A percentile compares a stretch with the other conserved stretches of the same genome.
These are phyloP conservation scores for Pseudevernia furfuracea DNA, from an alignment of 495 filamentous ascomycete species.

Conservation along the genomic window DNA sequence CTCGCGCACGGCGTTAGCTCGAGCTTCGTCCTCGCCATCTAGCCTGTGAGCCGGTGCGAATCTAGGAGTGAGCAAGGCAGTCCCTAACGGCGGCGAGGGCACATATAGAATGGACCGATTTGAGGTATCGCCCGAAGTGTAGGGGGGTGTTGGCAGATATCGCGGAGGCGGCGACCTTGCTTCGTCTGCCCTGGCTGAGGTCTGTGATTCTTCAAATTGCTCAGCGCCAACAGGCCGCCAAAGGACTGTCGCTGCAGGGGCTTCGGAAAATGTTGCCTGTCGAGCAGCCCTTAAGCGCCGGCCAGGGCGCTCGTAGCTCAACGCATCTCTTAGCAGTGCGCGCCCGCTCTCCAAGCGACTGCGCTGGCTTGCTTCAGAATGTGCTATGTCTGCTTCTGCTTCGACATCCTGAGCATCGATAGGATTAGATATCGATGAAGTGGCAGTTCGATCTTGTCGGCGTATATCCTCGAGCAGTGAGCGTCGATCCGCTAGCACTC, in stretches of 20 bases:
- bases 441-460: conserved; percentile 7
- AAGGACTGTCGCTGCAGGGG: neutral
- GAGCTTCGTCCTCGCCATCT: conserved; percentile 11
- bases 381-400: conserved; percentile 28
- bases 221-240: neutral
- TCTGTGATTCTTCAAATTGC: neutral
- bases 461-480: conserved; percentile 21
- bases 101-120: conserved; percentile 25
- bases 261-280: neutral
- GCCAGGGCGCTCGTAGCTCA: conserved; percentile 31
- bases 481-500: conserved; percentile 16
- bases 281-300: conserved; percentile 34
- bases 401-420: conserved; percentile 42
- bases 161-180: conserved; percentile 10
- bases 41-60: conserved; percentile 42
- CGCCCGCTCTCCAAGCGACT: conserved; percentile 29
- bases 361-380: conserved; percentile 33
- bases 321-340: conserved; percentile 29
- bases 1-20: conserved; percentile 12
- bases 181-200: neutral
- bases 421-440: conserved; percentile 22
- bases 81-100: conserved; percentile 23
- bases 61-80: conserved; percentile 36
- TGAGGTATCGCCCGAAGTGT: conserved; percentile 28
- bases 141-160: conserved; percentile 29